These are phyloP conservation scores for Wickerhamiella hasegawae DNA, from an alignment of 805 yeast species.

Conservation along the genomic window DNA sequence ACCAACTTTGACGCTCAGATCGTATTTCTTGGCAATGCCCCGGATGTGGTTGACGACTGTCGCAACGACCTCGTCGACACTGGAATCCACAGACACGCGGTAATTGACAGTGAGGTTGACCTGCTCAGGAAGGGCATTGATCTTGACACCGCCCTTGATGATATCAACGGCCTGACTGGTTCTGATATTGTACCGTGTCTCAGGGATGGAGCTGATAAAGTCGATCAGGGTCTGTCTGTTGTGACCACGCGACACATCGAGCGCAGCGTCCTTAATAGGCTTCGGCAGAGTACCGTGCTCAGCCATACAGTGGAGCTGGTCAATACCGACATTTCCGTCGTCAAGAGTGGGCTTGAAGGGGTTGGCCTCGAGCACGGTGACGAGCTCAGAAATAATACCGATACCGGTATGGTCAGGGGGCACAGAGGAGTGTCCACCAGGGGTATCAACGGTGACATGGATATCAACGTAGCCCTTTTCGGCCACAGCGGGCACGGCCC, in stretches of 20 bases:
- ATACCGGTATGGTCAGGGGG: constrained; percentile 75
- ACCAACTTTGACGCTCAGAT: constrained; percentile 26
- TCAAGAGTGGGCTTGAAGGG: constrained; percentile 36
- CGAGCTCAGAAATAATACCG: constrained; percentile 52
- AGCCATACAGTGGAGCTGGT: constrained; percentile 46
- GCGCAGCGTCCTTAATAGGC: not conserved
- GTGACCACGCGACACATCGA: constrained; percentile 4
- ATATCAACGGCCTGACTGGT: constrained; percentile 52
- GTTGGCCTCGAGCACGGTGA: constrained; percentile 38
- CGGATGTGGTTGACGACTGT: constrained; percentile 23
- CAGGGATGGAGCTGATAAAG: constrained; percentile 7
- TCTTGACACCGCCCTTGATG: constrained; percentile 53
- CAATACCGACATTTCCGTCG: constrained; percentile 41
- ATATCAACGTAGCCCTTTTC: constrained; percentile 48
- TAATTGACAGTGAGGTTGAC: constrained; percentile 38
- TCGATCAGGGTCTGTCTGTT: constrained; percentile 3
- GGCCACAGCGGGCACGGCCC: constrained; percentile 41
- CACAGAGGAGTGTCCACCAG: constrained; percentile 67
- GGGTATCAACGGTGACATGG: constrained; percentile 34
- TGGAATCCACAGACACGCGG: constrained; percentile 41
- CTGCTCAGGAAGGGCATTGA: constrained; percentile 55
- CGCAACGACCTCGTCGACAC: constrained; percentile 27
- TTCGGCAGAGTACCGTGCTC: not conserved
- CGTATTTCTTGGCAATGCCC: constrained; percentile 28
- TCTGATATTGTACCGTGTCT: constrained; percentile 25